Evolutionary conservation across 75 land plant species (phyloP).

Genomic region (Picea sitchensis): DNA sequence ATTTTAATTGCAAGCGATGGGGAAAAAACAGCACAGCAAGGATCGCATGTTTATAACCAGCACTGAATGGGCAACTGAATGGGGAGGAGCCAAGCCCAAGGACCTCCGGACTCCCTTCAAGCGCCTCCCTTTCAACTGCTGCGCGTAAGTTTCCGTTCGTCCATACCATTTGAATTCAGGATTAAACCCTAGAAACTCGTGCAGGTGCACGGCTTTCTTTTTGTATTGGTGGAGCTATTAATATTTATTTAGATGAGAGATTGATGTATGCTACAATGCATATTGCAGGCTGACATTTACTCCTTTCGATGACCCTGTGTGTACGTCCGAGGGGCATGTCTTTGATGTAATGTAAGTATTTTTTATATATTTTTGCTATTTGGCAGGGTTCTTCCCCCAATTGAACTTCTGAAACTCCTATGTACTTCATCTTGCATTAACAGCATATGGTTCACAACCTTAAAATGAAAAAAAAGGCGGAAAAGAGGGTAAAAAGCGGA

Average conservation of each 20-base stretch:
- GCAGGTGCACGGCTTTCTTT: not conserved
- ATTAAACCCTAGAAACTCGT: not conserved
- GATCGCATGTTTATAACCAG: constrained; percentile 94
- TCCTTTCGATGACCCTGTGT: constrained; percentile 85
- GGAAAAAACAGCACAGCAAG: constrained; percentile 99
- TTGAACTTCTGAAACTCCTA: too few relatives aligned
- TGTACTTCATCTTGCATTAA: too few relatives aligned
- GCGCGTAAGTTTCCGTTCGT: constrained; percentile 24
- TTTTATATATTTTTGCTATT: not conserved
- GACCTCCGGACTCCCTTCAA: constrained; percentile 69
- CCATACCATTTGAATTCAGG: too few relatives aligned
- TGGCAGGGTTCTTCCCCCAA: not conserved
- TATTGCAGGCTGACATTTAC: constrained; percentile 70
- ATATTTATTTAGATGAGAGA: not conserved
- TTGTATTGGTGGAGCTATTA: not conserved
- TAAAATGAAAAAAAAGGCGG: too few relatives aligned
- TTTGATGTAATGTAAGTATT: constrained; percentile 80
- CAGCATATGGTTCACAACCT: too few relatives aligned
- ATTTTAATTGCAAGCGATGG: constrained; percentile 39
- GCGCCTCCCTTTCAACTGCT: constrained; percentile 98
- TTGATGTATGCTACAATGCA: constrained; percentile 2
- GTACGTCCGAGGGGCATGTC: constrained; percentile 84
- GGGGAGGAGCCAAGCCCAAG: constrained; percentile 96
- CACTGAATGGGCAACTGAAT: constrained; percentile 98
- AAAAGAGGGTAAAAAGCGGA: too few relatives aligned